These are phyloP conservation scores for Ogataea paraovalis DNA, from an alignment of 805 yeast genomes.

Conservation along the genomic window DNA sequence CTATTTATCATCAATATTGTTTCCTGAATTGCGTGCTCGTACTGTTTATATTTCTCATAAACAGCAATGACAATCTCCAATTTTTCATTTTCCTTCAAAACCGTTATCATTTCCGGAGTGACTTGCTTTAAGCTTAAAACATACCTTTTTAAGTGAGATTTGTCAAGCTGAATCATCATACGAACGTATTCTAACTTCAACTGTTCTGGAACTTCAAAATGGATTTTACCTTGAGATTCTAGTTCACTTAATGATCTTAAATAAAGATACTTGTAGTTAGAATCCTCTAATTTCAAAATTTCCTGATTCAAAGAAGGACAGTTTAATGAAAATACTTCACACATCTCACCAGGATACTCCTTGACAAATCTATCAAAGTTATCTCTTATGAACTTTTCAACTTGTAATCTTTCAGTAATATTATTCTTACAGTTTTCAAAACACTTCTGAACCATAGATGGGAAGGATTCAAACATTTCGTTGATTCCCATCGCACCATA, in stretches of 20 bases:
- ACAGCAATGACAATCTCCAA: slow-evolving; percentile 33
- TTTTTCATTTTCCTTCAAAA: slow-evolving; percentile 24
- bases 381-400: slow-evolving; percentile 24
- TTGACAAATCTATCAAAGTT: slow-evolving; percentile 29
- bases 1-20: slow-evolving; percentile 17
- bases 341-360: slow-evolving; percentile 35
- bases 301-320: slow-evolving; percentile 38
- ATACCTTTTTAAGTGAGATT: slow-evolving; percentile 12
- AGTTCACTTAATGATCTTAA: slow-evolving; percentile 30
- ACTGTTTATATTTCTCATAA: slow-evolving; percentile 46
- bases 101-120: slow-evolving; percentile 12
- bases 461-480: slow-evolving; percentile 30
- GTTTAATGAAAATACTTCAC: slow-evolving; percentile 33
- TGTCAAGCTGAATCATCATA: slow-evolving; percentile 24
- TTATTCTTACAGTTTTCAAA: slow-evolving; percentile 16
- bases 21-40: slow-evolving; percentile 50
- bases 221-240: slow-evolving; percentile 9
- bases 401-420: slow-evolving; percentile 15
- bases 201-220: slow-evolving; percentile 9
- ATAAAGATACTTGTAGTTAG: slow-evolving; percentile 30
- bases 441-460: slow-evolving; percentile 25
- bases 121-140: slow-evolving; percentile 15
- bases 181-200: slow-evolving; percentile 24
- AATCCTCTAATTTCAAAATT: slow-evolving; percentile 30
- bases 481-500: slow-evolving; percentile 9